Base-by-base conservation (phyloP, 345 rosid genomes). In the Pugionium cornutum region DNA sequence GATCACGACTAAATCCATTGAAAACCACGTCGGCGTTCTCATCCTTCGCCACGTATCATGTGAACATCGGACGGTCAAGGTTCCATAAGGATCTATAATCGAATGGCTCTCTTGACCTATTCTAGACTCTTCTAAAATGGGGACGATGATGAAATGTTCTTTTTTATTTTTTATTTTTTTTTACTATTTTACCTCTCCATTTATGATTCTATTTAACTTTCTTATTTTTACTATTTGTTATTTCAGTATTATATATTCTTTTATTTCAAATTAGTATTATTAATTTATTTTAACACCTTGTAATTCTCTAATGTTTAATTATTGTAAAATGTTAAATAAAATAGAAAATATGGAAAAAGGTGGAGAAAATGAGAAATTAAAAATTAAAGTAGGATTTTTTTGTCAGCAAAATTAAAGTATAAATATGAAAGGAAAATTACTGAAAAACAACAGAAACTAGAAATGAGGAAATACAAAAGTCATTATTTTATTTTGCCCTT, bases 91-190 rank as follows among this genome's bases (percentile, higher is more conserved):
- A 58, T 59, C 29, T 45, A 43, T 9, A 43, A 86, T 91, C 88
- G 64, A 66, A 75, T 87, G 91, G 89, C 56, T 59, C 67, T 18
- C 4, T 50, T 55, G 31, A 32, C 67, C 28, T 36, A 58, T 86
- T 88, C 96, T 71, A 77, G 94, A 86, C 69, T 47, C 86, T 88
- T 91, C 94, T 30, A 58, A 47, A 33, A 29, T 33, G n/a, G 32
- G 33, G 36, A 33, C 31, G 60, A 50, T 52, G 58, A 55, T 52
- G 60, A 30, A 32, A 18, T 18, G 18, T 18, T 18, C 18, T 18
- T 18, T 18, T 18, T 18, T 18, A 18, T 18, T 18, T 18, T 18
- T n/a, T 47, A 28, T 46, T 51, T 2, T 3, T 39, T 51, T 51
- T 52, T 4, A 64, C 71, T 65, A 9, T 75, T 78, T 66, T 55